Evolutionary conservation across 1,139 yeast genomes (phyloP).

Genomic region (Petasospora rhodanensis): DNA sequence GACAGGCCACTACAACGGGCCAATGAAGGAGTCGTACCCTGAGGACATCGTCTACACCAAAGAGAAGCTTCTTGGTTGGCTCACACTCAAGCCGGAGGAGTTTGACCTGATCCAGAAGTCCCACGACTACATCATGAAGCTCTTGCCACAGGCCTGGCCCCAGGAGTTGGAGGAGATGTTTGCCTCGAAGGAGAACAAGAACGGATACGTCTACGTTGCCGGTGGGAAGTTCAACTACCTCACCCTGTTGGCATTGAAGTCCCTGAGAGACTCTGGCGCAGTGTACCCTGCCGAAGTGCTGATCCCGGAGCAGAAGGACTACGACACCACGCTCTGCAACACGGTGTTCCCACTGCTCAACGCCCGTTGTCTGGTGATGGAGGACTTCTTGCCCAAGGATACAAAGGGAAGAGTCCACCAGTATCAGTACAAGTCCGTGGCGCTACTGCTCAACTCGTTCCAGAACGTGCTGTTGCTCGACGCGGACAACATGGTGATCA

Average conservation of each 20-base stretch:
- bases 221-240: slow-evolving; percentile 13
- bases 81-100: slow-evolving; percentile 10
- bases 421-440: slow-evolving; percentile 31
- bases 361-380: slow-evolving; percentile 11
- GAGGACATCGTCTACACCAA: slow-evolving; percentile 13
- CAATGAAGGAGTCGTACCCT: slow-evolving; percentile 13
- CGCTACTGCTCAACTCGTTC: slow-evolving; percentile 62
- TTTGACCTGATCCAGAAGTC: slow-evolving; percentile 7
- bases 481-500: slow-evolving; percentile 66
- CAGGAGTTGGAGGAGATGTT: slow-evolving; percentile 4
- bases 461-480: slow-evolving; percentile 57
- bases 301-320: slow-evolving; percentile 6
- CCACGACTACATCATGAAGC: slow-evolving; percentile 20
- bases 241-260: slow-evolving; percentile 10
- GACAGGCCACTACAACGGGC: slow-evolving; percentile 16
- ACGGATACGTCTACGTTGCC: slow-evolving; percentile 14
- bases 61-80: slow-evolving; percentile 9
- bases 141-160: slow-evolving; percentile 38
- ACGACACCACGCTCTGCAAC: slow-evolving; percentile 43
- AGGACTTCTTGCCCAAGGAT: slow-evolving; percentile 9
- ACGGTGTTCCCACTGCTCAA: slow-evolving; percentile 35
- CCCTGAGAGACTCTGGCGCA: slow-evolving; percentile 11
- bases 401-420: slow-evolving; percentile 9
- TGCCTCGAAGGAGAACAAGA: slow-evolving; percentile 4
- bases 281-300: slow-evolving; percentile 13